Base-by-base conservation (phyloP, 2,329 filamentous ascomycete genomes). In the Orbilia javanica region DNA sequence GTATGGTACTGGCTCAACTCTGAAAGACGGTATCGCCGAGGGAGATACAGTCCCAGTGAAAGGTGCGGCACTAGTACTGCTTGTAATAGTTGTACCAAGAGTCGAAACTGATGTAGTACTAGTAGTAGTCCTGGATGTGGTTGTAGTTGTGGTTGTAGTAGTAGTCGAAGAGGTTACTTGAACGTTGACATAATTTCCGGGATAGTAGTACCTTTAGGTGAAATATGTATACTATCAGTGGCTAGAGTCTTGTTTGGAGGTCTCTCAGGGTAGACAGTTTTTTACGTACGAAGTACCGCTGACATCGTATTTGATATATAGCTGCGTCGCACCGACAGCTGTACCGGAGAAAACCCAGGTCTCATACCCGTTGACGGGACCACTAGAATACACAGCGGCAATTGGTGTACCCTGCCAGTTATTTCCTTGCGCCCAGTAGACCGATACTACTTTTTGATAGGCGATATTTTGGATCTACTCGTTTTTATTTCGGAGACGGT, bases 271-370 rank as follows among this genome's bases (percentile, higher is more conserved):
- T 25, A 6, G 42, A 20, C n/a, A 20, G 8, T 18, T 20, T 11
- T 25, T 15, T 27, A 79, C 80, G 25, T 73, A 80, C 80, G 79
- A 81, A 13, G 22, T 79, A n/a, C 82, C 81, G 22, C 70, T 80
- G n/a, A 82, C 80, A 75, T 81, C 80, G 52, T 82, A 82, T 55
- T 77, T 79, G 71, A 82, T 81, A 64, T 82, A 81, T 29, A 82
- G 80, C 50, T 82, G 80, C 5, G 81, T 82, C 13, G 81, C 81
- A 25, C 82, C 81, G n/a, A 78, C 60, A 29, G 80, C 81, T 44
- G 64, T 80, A 8, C 81, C 80, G 3, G 81, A 82, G 64, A 82
- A 82, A 13, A 34, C 60, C 82, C 82, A 82, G 4, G 75, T 81
- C 63, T 82, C 81, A 46, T 80, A 82, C 18, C 80, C 80, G 29